Percentiles rank a stretch among this genome's conserved stretches.
phyloP scores from a whole-genome alignment of 2,329 filamentous ascomycete genomes.

The Fusarium sp. region DNA sequence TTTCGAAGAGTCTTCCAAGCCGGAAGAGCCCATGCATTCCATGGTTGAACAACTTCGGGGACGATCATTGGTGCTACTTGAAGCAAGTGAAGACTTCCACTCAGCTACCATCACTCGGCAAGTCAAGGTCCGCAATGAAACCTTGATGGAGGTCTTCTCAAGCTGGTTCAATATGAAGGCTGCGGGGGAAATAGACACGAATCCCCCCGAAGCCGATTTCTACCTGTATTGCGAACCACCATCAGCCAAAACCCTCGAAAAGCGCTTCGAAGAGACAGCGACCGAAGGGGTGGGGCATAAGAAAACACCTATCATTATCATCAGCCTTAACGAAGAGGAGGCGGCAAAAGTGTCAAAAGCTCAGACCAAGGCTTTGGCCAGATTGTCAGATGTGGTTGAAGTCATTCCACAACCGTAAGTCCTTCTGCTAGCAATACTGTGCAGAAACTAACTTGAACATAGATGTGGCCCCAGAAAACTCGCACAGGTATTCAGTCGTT shows the following conservation, averaged over 20 bases:
- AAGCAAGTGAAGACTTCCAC: constrained; percentile 11
- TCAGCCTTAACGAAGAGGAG: constrained; percentile 50
- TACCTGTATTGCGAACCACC: constrained; percentile 49
- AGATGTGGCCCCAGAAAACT: constrained; percentile 51
- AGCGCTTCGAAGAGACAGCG: constrained; percentile 29
- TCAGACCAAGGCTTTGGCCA: constrained; percentile 40
- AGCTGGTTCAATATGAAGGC: constrained; percentile 55
- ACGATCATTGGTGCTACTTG: constrained; percentile 37
- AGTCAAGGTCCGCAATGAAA: constrained; percentile 46
- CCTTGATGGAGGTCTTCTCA: constrained; percentile 49
- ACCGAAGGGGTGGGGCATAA: not conserved
- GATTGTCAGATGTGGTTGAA: constrained; percentile 48
- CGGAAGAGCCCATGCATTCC: constrained; percentile 30
- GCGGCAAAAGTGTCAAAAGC: constrained; percentile 45
- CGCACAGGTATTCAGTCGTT: constrained; percentile 48
- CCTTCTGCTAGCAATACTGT: fast-evolving
- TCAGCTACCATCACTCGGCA: constrained; percentile 24
- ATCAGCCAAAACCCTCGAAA: constrained; percentile 29
- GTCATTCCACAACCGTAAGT: constrained; percentile 52
- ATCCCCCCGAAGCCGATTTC: constrained; percentile 38
- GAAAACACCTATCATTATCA: constrained; percentile 47
- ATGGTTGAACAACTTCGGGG: constrained; percentile 36
- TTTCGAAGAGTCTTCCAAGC: not conserved
- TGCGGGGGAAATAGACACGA: constrained; percentile 21
- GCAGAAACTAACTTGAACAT: not conserved